Percentiles rank a stretch among this genome's conserved stretches.
These are phyloP conservation scores for Aspergillus fumigatiaffinis DNA, from an alignment of 2,329 filamentous ascomycete species.

Conservation along the genomic window DNA sequence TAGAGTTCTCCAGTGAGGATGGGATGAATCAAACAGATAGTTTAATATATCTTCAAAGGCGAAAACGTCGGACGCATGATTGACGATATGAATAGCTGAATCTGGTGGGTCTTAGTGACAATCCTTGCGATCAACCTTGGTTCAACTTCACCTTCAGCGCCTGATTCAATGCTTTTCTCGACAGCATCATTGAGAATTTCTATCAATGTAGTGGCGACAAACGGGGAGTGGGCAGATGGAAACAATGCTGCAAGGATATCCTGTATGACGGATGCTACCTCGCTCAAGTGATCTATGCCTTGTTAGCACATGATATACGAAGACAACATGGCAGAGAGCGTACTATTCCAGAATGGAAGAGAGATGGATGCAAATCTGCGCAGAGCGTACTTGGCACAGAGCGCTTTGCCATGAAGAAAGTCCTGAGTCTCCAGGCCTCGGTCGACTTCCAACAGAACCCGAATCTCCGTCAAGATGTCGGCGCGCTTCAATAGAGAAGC, in stretches of 20 bases:
- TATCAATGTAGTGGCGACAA: slow-evolving; percentile 31
- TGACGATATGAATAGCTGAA: slow-evolving; percentile 15
- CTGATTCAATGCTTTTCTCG: slow-evolving; percentile 29
- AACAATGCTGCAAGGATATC: slow-evolving; percentile 25
- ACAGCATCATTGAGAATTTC: slow-evolving; percentile 36
- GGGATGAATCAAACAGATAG: slow-evolving; percentile 24
- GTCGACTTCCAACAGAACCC: slow-evolving; percentile 19
- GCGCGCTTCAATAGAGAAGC: slow-evolving; percentile 33
- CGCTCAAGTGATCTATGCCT: slow-evolving; percentile 25
- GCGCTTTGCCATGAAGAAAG: slow-evolving; percentile 37
- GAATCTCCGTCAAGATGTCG: slow-evolving; percentile 29
- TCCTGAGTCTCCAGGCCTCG: slow-evolving; percentile 27
- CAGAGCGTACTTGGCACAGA: slow-evolving; percentile 38
- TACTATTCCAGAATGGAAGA: slow-evolving; percentile 33
- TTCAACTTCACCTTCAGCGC: slow-evolving; percentile 24
- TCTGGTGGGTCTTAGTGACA: slow-evolving; percentile 14
- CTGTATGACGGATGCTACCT: slow-evolving; percentile 22
- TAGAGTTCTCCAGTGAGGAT: slow-evolving; percentile 23
- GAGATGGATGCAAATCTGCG: slow-evolving; percentile 32
- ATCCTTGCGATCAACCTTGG: background rate
- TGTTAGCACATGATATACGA: slow-evolving; percentile 5
- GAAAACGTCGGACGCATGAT: slow-evolving; percentile 21
- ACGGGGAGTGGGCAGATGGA: slow-evolving; percentile 28
- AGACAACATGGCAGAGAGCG: slow-evolving; percentile 1
- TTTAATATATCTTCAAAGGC: slow-evolving; percentile 25